Conservation (phyloP, 495 filamentous ascomycete genomes). For the Lepidopterella palustris region DNA sequence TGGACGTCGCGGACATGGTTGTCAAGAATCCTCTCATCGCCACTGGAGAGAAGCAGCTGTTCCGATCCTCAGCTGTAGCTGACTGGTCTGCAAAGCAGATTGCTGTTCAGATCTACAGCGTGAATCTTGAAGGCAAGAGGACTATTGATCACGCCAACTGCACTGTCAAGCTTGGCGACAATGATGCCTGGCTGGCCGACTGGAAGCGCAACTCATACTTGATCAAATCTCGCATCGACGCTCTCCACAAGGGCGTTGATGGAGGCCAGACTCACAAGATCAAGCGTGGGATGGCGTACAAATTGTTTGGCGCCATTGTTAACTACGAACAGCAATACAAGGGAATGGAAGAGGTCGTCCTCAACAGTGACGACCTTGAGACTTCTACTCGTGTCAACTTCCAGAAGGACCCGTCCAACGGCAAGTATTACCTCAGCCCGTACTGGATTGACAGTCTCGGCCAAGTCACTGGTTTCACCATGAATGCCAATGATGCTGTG, state of each 20-base stretch:
- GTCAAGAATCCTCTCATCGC: conserved; percentile 1
- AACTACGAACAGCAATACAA: conserved; percentile 62
- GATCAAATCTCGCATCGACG: conserved; percentile 44
- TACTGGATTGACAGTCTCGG: conserved; percentile 26
- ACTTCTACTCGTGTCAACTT: conserved; percentile 58
- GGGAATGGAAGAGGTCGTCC: conserved; percentile 70
- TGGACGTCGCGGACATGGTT: conserved; percentile 18
- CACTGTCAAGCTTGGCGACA: conserved; percentile 37
- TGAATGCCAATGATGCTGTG: conserved; percentile 68
- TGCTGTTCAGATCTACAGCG: conserved; percentile 8
- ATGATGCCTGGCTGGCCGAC: conserved; percentile 31
- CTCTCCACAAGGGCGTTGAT: conserved; percentile 36
- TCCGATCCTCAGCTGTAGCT: conserved; percentile 37
- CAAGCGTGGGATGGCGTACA: conserved; percentile 66
- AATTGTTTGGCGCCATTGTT: conserved; percentile 64
- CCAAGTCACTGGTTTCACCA: conserved; percentile 59
- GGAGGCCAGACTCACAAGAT: conserved; percentile 11
- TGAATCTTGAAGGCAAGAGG: conserved; percentile 41
- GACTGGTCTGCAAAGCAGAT: conserved; percentile 1
- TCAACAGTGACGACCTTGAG: conserved; percentile 64
- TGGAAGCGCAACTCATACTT: conserved; percentile 46
- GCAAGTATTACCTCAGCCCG: conserved; percentile 14
- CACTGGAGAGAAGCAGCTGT: neutral
- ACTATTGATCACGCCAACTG: conserved; percentile 47
- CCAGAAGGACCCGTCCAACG: conserved; percentile 5